Percentiles rank a stretch among this genome's conserved stretches.
These are phyloP conservation scores for Aspergillus japonicus DNA, from an alignment of 2,329 filamentous ascomycete genomes.

Conservation along the genomic window DNA sequence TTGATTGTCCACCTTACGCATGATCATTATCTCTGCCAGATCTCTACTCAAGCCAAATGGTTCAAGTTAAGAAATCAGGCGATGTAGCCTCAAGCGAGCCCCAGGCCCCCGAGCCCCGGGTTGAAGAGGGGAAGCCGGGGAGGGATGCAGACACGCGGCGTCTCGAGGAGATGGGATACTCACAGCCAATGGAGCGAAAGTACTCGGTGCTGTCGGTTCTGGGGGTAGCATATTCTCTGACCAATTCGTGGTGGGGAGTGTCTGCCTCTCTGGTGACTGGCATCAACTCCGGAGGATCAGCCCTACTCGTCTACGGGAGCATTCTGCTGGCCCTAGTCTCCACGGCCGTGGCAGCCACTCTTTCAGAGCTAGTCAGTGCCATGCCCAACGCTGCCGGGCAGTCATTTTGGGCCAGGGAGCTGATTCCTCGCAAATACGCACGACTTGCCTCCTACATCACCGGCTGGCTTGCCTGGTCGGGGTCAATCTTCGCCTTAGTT, in stretches of 20 bases:
- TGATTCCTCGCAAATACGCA: conserved; percentile 47
- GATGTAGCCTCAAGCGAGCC: too few relatives aligned
- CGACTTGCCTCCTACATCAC: conserved; percentile 50
- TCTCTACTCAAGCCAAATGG: too few relatives aligned
- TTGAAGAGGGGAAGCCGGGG: not conserved
- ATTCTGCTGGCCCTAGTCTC: conserved; percentile 48
- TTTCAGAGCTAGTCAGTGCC: conserved; percentile 50
- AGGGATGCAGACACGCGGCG: conserved; percentile 40
- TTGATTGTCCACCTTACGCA: too few relatives aligned
- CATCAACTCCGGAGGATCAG: conserved; percentile 51
- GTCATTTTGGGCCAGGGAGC: conserved; percentile 53
- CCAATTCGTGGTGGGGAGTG: conserved; percentile 54
- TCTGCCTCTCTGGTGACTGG: conserved; percentile 50
- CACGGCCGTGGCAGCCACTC: conserved; percentile 45
- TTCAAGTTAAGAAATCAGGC: too few relatives aligned
- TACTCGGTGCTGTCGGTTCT: conserved; percentile 50
- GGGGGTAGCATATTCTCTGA: conserved; percentile 51
- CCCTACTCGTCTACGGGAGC: conserved; percentile 52
- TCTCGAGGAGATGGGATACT: conserved; percentile 50
- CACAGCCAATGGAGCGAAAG: conserved; percentile 46
- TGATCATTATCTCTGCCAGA: too few relatives aligned
- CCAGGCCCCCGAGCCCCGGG: too few relatives aligned
- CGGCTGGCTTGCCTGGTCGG: conserved; percentile 54
- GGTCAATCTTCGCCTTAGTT: conserved; percentile 45
- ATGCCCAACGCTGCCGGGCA: conserved; percentile 53